These are phyloP conservation scores for Nigrospora osmanthi DNA, from an alignment of 2,329 filamentous ascomycete species.

Conservation along the genomic window DNA sequence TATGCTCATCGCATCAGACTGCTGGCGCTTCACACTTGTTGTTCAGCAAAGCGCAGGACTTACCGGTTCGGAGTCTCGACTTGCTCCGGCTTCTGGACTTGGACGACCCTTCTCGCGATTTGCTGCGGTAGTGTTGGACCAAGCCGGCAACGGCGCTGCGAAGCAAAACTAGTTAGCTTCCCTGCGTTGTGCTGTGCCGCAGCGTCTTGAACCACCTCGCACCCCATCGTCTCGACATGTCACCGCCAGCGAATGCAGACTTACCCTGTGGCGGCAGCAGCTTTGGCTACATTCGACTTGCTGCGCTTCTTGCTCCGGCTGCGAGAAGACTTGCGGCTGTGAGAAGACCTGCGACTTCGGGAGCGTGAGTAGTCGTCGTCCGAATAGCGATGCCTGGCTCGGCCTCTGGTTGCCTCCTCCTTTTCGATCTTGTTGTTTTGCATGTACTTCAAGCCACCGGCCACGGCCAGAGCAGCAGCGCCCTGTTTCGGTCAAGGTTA, in stretches of 20 bases:
- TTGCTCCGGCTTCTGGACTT: conserved; percentile 29
- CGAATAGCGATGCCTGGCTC: conserved; percentile 40
- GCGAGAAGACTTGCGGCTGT: conserved; percentile 19
- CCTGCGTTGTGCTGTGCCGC: background rate
- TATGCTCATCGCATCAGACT: no score
- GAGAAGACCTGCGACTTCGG: conserved; percentile 26
- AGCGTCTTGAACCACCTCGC: background rate
- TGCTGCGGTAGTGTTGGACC: conserved; percentile 49
- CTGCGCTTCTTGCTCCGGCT: conserved; percentile 34
- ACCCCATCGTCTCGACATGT: background rate
- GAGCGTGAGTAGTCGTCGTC: conserved; percentile 37
- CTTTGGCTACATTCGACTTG: conserved; percentile 38
- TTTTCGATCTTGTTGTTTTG: conserved; percentile 52
- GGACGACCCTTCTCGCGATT: conserved; percentile 23
- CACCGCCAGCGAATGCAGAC: conserved; percentile 2
- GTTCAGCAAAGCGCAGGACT: conserved; percentile 2
- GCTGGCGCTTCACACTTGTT: no score
- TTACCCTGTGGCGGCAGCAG: conserved; percentile 44
- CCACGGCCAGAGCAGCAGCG: conserved; percentile 54
- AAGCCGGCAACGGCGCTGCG: conserved; percentile 46
- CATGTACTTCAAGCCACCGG: conserved; percentile 58
- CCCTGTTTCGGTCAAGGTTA: conserved; percentile 11
- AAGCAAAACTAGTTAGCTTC: background rate
- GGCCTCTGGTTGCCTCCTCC: conserved; percentile 49
- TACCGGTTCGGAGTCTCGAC: conserved; percentile 34